Evolutionary conservation across 306 rosid species (phyloP).

Genomic region (Nissolia schottii): DNA sequence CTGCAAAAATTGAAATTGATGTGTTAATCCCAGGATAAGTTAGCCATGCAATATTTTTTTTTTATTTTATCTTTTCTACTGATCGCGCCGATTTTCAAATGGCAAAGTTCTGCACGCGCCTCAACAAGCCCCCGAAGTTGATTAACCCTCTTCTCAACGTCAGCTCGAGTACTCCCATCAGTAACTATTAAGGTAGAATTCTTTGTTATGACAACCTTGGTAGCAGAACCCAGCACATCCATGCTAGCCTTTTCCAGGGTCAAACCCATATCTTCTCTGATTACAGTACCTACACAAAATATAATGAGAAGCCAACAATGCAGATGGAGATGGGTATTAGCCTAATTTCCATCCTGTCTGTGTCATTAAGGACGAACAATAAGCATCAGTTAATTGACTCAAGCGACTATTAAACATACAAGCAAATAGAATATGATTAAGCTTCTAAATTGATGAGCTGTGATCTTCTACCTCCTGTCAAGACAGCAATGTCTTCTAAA

Average conservation of each 20-base stretch:
- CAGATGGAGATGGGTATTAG: neutral
- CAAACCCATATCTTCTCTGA: slow-evolving; percentile 83
- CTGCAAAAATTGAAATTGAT: slow-evolving; percentile 42
- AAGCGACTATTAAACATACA: neutral
- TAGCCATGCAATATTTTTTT: too few relatives aligned
- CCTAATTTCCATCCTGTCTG: neutral
- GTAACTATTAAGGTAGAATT: slow-evolving; percentile 81
- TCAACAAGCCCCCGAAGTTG: slow-evolving; percentile 63
- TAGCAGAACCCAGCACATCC: slow-evolving; percentile 62
- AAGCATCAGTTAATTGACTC: neutral
- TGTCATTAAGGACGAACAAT: neutral
- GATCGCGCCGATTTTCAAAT: neutral
- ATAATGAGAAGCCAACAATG: neutral
- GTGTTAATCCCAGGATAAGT: neutral
- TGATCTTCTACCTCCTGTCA: slow-evolving; percentile 79
- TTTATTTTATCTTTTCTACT: too few relatives aligned
- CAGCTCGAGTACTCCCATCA: slow-evolving; percentile 59
- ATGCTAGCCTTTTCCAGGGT: slow-evolving; percentile 59
- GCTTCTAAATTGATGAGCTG: slow-evolving; percentile 21
- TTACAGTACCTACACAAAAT: slow-evolving; percentile 63
- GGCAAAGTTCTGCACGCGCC: slow-evolving; percentile 37
- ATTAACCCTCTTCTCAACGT: slow-evolving; percentile 67
- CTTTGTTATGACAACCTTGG: slow-evolving; percentile 72
- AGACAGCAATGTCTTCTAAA: slow-evolving; percentile 90
- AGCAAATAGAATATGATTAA: neutral